Percentiles rank a stretch among this genome's conserved stretches.
phyloP scores from a whole-genome alignment of 495 filamentous ascomycete genomes.

The Aspergillus saccharolyticus region DNA sequence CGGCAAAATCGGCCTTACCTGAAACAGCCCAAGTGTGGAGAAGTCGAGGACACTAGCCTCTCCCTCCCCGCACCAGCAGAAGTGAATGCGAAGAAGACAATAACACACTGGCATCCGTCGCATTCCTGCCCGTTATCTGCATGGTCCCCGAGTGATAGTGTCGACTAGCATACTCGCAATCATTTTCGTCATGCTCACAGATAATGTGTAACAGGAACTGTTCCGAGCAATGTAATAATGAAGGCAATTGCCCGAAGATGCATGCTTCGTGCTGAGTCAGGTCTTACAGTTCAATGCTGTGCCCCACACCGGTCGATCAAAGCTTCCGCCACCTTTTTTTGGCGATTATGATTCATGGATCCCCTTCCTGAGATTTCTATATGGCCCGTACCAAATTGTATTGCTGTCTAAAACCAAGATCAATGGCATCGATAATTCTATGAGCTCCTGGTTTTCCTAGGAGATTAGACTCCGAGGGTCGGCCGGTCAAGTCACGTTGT shows the following conservation, averaged over 20 bases:
- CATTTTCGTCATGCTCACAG: no score
- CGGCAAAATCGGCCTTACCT: neutral
- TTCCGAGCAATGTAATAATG: no score
- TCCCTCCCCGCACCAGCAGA: neutral
- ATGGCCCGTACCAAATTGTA: neutral
- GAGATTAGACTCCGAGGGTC: neutral
- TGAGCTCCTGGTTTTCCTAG: neutral
- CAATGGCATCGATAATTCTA: neutral
- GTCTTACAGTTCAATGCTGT: neutral
- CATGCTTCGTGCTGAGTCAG: neutral
- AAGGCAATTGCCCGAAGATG: neutral
- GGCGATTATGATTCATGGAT: neutral
- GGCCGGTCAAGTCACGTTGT: neutral
- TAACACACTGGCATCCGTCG: neutral
- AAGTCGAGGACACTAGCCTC: neutral
- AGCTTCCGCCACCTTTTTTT: neutral
- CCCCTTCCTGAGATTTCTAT: neutral
- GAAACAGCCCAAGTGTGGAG: neutral
- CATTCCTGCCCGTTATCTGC: no score
- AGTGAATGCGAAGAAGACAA: no score
- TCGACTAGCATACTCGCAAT: no score
- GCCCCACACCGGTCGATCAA: conserved; percentile 3
- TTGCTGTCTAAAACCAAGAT: neutral
- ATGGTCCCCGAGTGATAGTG: no score
- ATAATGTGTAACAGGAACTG: no score